A percentile compares a stretch with the other conserved stretches of the same genome.
These are phyloP conservation scores for Plectosphaerella sp. DNA, from an alignment of 2,329 filamentous ascomycete genomes.

Conservation along the genomic window DNA sequence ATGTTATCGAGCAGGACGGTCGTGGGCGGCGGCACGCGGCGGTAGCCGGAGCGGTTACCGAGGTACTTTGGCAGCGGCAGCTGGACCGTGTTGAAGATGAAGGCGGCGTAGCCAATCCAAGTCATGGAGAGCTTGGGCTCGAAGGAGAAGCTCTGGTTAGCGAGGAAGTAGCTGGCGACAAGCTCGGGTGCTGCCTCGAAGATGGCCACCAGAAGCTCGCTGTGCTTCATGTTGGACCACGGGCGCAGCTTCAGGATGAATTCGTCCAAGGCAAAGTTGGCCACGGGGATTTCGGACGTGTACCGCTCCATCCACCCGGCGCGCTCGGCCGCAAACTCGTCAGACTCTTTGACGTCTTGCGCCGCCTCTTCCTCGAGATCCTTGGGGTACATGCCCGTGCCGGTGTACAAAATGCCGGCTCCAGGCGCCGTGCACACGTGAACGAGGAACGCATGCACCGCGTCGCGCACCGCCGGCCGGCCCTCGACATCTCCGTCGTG, in stretches of 20 bases:
- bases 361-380: constrained; percentile 50
- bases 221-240: constrained; percentile 76
- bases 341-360: constrained; percentile 31
- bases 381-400: constrained; percentile 81
- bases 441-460: constrained; percentile 71
- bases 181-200: constrained; percentile 82
- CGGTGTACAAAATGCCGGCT: constrained; percentile 70
- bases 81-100: constrained; percentile 77
- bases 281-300: constrained; percentile 63
- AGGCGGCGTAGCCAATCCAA: constrained; percentile 91
- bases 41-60: constrained; percentile 60
- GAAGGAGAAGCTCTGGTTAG: constrained; percentile 75
- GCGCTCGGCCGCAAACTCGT: constrained; percentile 64
- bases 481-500: constrained; percentile 38
- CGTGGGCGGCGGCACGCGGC: constrained; percentile 69
- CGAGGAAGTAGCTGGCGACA: constrained; percentile 80
- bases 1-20: constrained; percentile 81
- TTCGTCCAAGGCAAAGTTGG: constrained; percentile 74
- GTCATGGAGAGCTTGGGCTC: constrained; percentile 90
- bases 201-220: constrained; percentile 73
- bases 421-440: constrained; percentile 68
- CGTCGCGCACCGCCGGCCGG: constrained; percentile 53
- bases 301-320: constrained; percentile 68
- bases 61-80: constrained; percentile 69
- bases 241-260: constrained; percentile 78